A percentile compares a stretch with the other conserved stretches of the same genome.
These are phyloP conservation scores for Penicillium crystallinum DNA, from an alignment of 495 filamentous ascomycete species.

Conservation along the genomic window DNA sequence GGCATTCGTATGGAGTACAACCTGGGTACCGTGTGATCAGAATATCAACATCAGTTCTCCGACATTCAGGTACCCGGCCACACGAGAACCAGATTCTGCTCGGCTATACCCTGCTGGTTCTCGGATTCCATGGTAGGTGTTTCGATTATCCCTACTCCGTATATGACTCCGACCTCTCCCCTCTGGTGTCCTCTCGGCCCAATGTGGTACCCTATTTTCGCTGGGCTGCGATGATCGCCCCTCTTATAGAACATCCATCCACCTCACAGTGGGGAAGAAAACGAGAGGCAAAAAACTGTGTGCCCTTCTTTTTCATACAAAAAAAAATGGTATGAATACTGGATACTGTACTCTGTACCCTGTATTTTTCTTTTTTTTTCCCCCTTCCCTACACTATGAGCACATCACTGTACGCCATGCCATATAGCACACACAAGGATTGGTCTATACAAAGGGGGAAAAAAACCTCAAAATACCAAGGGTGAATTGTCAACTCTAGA, in stretches of 20 bases:
- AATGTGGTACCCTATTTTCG: slow-evolving; percentile 10
- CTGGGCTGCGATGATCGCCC: slow-evolving; percentile 28
- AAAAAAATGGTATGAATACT: slow-evolving; percentile 1
- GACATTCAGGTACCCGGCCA: not conserved
- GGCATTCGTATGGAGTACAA: too few relatives aligned
- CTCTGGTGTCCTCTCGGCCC: not conserved
- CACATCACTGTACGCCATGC: not conserved
- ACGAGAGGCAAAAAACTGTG: slow-evolving; percentile 16
- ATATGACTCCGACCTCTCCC: slow-evolving; percentile 3
- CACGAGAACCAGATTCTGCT: slow-evolving; percentile 6
- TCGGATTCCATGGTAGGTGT: slow-evolving; percentile 12
- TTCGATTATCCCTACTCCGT: not conserved
- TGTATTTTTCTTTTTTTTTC: slow-evolving; percentile 5
- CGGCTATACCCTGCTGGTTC: slow-evolving; percentile 17
- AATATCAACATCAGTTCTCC: too few relatives aligned
- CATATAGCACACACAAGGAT: not conserved
- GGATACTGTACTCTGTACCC: slow-evolving; percentile 6
- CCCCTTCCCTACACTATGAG: not conserved
- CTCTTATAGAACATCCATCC: slow-evolving; percentile 17
- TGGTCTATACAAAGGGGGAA: not conserved
- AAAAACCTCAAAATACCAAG: not conserved
- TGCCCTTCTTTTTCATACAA: slow-evolving; percentile 7
- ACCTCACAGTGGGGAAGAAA: slow-evolving; percentile 22
- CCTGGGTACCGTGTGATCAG: too few relatives aligned
- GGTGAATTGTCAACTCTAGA: not conserved